Evolutionary conservation across 164 flowering plant genomes (phyloP).

Genomic region (Akebia trifoliata): DNA sequence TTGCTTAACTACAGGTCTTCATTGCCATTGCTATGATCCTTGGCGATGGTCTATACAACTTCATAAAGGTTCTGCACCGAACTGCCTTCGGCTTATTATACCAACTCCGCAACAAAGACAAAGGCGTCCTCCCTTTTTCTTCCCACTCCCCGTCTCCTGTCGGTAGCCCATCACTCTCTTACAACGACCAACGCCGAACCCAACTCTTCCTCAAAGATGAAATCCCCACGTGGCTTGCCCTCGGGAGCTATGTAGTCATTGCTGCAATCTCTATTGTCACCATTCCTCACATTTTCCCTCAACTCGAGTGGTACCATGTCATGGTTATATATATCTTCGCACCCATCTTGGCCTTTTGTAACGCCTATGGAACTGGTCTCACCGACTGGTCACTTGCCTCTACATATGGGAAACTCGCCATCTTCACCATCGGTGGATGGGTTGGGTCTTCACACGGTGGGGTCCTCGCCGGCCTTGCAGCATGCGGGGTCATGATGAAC

Average conservation of each 20-base stretch:
- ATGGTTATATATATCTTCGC: conserved; percentile 39
- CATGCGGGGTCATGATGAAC: not conserved
- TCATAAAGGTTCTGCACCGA: conserved; percentile 30
- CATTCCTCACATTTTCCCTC: conserved; percentile 40
- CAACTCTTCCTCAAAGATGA: conserved; percentile 40
- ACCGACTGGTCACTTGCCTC: conserved; percentile 31
- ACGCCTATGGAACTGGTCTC: conserved; percentile 52
- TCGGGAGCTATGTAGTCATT: conserved; percentile 30
- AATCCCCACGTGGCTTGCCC: conserved; percentile 38
- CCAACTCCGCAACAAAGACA: conserved; percentile 5
- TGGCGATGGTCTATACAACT: conserved; percentile 50
- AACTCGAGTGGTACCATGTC: conserved; percentile 44
- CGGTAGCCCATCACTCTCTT: conserved; percentile 14
- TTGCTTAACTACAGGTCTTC: conserved; percentile 6
- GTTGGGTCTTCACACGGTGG: conserved; percentile 38
- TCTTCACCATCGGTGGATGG: conserved; percentile 40
- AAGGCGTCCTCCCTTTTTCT: not conserved
- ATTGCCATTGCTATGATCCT: conserved; percentile 34
- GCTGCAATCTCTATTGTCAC: conserved; percentile 28
- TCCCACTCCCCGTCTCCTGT: not conserved
- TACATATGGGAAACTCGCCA: conserved; percentile 33
- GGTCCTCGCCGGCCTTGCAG: conserved; percentile 30
- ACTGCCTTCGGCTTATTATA: conserved; percentile 5
- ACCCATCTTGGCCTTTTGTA: conserved; percentile 42
- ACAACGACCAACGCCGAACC: conserved; percentile 37